Evolutionary conservation across 2,329 filamentous ascomycete genomes (phyloP), one percentile per base, ranked within the genome.

Genomic region (Epichloe bromicola): DNA sequence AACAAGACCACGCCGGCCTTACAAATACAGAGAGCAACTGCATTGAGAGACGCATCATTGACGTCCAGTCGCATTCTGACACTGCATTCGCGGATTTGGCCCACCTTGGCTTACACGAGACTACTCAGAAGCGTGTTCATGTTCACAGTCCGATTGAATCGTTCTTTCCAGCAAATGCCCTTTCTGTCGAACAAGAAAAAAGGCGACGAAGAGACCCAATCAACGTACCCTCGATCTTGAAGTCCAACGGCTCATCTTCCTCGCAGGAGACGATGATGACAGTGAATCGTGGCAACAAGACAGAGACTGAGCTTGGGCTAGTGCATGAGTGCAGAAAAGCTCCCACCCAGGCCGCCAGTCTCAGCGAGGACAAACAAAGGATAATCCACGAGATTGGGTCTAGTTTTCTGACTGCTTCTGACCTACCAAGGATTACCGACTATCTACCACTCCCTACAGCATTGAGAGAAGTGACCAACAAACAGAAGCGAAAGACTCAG

Each of bases 111-210:
- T 4, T 23, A 7, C 38, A 45, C 43, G 47, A 52, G 7, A 36
- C 33, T 33, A 15, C 19, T 3, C 37, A 36, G 33, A 54, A 42
- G 38, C 46, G 49, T 41, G 53, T 54, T 8, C 50, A 52, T 23
- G 53, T 54, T 44, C 47, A 52, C 19, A 52, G 47, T 46, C 50
- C 54, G 30, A 46, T 51, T 6, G 51, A 58, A 30, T 45, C 50
- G 4, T 17, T 52, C n/a, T 58, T 58, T 8, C 59, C 60, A 3
- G 59, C 55, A 2, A 55, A 54, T 5, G 60, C 63, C 5, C 63
- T 58, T n/a, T 67, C 67, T 1, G 51, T 69, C 34, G 54, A 61
- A 44, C 63, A 70, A 45, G 68, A 71, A 53, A 69, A 53, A 53
- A 55, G 57, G 12, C 61, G 62, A 20, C 62, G 68, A 30, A 60